phyloP scores from a whole-genome alignment of 2,329 filamentous ascomycete genomes.

The Bimuria novae-zelandiae region DNA sequence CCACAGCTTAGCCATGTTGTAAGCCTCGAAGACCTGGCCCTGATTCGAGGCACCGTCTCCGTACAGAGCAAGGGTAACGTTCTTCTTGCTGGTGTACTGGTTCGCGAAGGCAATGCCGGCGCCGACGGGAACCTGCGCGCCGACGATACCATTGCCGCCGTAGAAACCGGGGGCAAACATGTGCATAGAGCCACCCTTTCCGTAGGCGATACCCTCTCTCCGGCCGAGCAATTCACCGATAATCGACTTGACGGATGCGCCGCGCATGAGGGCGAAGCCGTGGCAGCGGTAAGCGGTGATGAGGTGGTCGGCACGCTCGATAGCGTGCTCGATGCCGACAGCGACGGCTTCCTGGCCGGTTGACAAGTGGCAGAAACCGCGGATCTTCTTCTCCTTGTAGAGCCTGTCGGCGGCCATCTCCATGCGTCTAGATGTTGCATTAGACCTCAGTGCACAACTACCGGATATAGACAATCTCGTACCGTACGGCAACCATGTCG shows the following conservation, averaged over 20 bases:
- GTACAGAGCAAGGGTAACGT: conserved; percentile 86
- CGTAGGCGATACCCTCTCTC: conserved; percentile 95
- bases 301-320: conserved; percentile 87
- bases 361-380: conserved; percentile 98
- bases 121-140: conserved; percentile 96
- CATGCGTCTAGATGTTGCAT: conserved; percentile 74
- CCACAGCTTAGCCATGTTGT: conserved; percentile 99
- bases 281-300: conserved; percentile 99
- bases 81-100: conserved; percentile 87
- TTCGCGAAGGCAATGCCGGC: conserved; percentile 96
- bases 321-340: conserved; percentile 93
- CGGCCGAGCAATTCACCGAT: conserved; percentile 95
- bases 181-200: conserved; percentile 99
- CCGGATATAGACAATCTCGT: conserved; percentile 47
- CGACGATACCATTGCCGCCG: conserved; percentile 98
- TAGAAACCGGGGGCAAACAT: conserved; percentile 99
- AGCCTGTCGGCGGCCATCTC: conserved; percentile 98
- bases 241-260: conserved; percentile 85
- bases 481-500: conserved; percentile 95
- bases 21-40: conserved; percentile 98
- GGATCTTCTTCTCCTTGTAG: conserved; percentile 99
- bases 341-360: conserved; percentile 98
- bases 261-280: conserved; percentile 97
- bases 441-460: conserved; percentile 3
- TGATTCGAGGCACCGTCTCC: conserved; percentile 99